phyloP scores from a whole-genome alignment of 495 filamentous ascomycete genomes.

The Tuber borchii region DNA sequence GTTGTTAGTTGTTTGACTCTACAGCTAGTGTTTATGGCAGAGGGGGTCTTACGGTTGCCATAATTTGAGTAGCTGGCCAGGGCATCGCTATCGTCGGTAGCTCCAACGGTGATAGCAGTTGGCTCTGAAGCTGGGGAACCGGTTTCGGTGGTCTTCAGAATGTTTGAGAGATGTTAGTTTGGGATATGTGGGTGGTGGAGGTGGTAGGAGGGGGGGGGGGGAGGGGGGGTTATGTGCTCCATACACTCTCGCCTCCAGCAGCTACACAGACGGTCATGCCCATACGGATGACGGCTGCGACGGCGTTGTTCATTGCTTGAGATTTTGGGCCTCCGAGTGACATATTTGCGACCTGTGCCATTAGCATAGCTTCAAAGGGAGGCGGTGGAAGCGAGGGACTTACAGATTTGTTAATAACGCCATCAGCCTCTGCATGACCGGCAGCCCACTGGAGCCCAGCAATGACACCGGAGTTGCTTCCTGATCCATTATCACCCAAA shows the following conservation, averaged over 20 bases:
- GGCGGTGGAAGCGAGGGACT: constrained; percentile 2
- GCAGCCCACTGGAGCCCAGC: constrained; percentile 58
- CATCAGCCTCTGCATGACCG: constrained; percentile 48
- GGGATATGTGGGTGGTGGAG: background rate
- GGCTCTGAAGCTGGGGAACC: constrained; percentile 54
- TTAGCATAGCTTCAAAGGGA: constrained; percentile 6
- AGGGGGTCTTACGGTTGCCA: constrained; percentile 5
- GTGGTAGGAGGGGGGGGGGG: constrained; percentile 45
- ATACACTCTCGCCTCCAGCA: constrained; percentile 54
- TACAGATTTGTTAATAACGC: constrained; percentile 42
- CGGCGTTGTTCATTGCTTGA: constrained; percentile 54
- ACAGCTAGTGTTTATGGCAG: background rate
- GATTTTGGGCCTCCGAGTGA: constrained; percentile 48
- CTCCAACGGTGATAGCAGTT: constrained; percentile 52
- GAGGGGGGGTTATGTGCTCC: constrained; percentile 52
- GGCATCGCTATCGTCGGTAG: constrained; percentile 45
- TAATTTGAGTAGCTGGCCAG: constrained; percentile 42
- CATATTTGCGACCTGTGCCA: constrained; percentile 42
- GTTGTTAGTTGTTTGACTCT: background rate
- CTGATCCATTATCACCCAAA: constrained; percentile 50
- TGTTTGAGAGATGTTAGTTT: background rate
- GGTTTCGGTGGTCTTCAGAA: too few species aligned
- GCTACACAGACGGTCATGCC: constrained; percentile 57
- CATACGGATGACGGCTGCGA: constrained; percentile 49
- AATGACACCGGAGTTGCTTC: constrained; percentile 49